Conservation (phyloP, 116 monocot genomes). For the Dioscorea cayenensis region DNA sequence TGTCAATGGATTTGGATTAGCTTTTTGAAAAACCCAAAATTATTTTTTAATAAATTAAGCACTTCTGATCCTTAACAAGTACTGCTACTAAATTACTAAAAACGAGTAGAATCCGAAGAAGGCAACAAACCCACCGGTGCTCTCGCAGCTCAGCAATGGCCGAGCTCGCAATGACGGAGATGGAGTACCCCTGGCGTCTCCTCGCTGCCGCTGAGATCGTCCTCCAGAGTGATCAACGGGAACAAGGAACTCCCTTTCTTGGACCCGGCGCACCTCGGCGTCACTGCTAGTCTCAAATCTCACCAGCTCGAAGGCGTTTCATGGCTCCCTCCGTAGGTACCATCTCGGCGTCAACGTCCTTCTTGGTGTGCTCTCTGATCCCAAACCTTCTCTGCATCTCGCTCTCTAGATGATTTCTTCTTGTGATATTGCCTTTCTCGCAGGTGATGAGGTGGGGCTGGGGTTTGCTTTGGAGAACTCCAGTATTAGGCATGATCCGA, state of each 20-base stretch:
- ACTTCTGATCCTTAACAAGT: no score
- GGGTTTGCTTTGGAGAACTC: no score
- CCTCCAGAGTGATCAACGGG: slow-evolving; percentile 39
- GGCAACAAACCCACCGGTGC: slow-evolving; percentile 20
- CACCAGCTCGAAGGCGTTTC: slow-evolving; percentile 87
- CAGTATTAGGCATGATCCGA: not conserved
- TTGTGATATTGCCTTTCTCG: slow-evolving; percentile 14
- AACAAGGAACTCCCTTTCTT: not conserved
- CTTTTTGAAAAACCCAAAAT: no score
- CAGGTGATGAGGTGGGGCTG: slow-evolving; percentile 87
- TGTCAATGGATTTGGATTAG: no score
- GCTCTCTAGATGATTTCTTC: not conserved
- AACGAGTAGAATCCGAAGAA: slow-evolving; percentile 40
- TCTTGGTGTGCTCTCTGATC: slow-evolving; percentile 41
- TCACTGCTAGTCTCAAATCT: slow-evolving; percentile 65
- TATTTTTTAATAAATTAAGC: no score
- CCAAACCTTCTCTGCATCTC: not conserved
- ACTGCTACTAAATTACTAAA: no score
- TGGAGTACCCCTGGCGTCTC: slow-evolving; percentile 60
- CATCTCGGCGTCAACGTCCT: slow-evolving; percentile 84
- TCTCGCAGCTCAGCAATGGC: not conserved
- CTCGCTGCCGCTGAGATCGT: slow-evolving; percentile 69
- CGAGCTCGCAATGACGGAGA: not conserved
- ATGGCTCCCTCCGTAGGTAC: slow-evolving; percentile 83
- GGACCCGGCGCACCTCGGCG: slow-evolving; percentile 39